phyloP scores from a whole-genome alignment of 116 monocot genomes.

The Zostera marina region DNA sequence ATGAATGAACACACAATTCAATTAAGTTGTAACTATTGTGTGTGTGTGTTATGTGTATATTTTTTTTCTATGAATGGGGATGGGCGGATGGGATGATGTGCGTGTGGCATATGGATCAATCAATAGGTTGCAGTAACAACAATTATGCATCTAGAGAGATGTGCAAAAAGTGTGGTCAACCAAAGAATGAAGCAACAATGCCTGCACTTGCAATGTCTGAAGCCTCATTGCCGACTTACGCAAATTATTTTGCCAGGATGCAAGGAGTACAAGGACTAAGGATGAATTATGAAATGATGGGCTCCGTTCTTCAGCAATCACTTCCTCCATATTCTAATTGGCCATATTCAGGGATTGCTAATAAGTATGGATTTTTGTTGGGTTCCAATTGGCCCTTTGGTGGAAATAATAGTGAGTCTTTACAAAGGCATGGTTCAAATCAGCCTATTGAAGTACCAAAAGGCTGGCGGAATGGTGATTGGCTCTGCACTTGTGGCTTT shows the following conservation, averaged over 20 bases:
- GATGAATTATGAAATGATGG: slow-evolving; percentile 43
- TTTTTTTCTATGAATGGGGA: slow-evolving; percentile 4
- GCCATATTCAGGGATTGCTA: slow-evolving; percentile 23
- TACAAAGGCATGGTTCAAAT: slow-evolving; percentile 18
- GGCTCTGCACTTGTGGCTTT: slow-evolving; percentile 90
- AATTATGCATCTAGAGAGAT: slow-evolving; percentile 97
- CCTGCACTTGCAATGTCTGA: slow-evolving; percentile 67
- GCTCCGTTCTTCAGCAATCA: slow-evolving; percentile 40
- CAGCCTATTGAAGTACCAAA: slow-evolving; percentile 33
- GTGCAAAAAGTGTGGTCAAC: slow-evolving; percentile 91
- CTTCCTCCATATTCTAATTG: slow-evolving; percentile 30
- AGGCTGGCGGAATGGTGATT: slow-evolving; percentile 88
- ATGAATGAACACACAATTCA: background rate
- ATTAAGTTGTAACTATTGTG: slow-evolving; percentile 32
- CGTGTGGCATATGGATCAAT: slow-evolving; percentile 28
- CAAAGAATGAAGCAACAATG: slow-evolving; percentile 82
- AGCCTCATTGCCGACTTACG: slow-evolving; percentile 43
- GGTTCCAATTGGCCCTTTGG: slow-evolving; percentile 27
- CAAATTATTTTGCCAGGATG: slow-evolving; percentile 51
- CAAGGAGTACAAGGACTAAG: slow-evolving; percentile 38
- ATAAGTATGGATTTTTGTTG: slow-evolving; percentile 40
- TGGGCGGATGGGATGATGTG: slow-evolving; percentile 4
- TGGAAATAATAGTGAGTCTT: slow-evolving; percentile 17
- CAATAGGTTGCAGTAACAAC: slow-evolving; percentile 98
- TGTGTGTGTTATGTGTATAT: slow-evolving; percentile 19